Conservation (phyloP, 2,329 filamentous ascomycete genomes). For the Cadophora sp. region DNA sequence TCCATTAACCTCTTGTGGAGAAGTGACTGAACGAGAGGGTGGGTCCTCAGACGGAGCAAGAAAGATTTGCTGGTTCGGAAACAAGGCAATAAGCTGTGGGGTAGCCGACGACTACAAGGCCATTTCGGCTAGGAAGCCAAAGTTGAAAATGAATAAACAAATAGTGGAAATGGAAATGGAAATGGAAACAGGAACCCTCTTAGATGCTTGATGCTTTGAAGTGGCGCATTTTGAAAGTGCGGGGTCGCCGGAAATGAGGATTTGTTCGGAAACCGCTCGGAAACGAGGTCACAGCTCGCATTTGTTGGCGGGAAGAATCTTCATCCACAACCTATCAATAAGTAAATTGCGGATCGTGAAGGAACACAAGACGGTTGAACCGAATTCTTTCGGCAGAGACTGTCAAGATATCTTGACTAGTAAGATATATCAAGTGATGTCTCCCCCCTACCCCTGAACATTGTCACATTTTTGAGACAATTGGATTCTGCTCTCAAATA, state of each 20-base stretch:
- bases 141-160: not conserved
- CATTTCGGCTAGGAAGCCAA: not conserved
- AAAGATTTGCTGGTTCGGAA: not conserved
- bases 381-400: not conserved
- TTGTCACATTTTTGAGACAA: no score
- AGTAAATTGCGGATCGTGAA: not conserved
- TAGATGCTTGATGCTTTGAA: not conserved
- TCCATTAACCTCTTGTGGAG: not conserved
- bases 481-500: no score
- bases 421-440: not conserved
- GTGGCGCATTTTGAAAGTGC: not conserved
- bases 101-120: not conserved
- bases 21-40: not conserved
- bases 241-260: slow-evolving; percentile 2
- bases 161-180: not conserved
- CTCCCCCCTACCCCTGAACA: not conserved
- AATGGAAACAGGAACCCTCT: not conserved
- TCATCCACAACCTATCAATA: not conserved
- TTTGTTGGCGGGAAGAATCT: not conserved
- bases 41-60: no score
- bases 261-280: not conserved
- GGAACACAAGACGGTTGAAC: not conserved
- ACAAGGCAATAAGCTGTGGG: not conserved
- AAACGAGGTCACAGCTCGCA: not conserved
- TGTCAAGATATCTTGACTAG: not conserved